Conservation (phyloP, 2,329 filamentous ascomycete species). For the Akanthomyces muscarius region DNA sequence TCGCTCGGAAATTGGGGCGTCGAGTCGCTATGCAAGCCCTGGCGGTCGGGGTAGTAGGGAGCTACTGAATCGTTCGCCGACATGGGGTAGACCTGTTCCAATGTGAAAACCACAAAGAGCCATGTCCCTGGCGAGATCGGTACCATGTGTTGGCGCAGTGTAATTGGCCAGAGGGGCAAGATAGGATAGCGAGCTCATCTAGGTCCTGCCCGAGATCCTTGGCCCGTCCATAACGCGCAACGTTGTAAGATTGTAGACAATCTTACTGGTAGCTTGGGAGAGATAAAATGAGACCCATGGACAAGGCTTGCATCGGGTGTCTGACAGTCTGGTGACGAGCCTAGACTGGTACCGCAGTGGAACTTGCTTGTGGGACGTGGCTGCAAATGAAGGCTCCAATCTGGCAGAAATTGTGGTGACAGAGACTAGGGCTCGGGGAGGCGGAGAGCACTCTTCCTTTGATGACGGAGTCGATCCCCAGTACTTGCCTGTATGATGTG, state of each 20-base stretch:
- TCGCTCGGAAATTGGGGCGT: neutral
- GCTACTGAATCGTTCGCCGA: neutral
- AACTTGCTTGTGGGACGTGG: constrained; percentile 6
- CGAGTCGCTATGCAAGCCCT: neutral
- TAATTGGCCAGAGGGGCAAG: neutral
- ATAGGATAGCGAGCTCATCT: neutral
- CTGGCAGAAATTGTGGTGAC: constrained; percentile 15
- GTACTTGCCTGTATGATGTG: neutral
- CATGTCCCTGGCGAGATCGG: neutral
- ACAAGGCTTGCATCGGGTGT: neutral
- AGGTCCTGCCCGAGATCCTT: neutral
- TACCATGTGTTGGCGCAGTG: neutral
- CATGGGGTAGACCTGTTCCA: neutral
- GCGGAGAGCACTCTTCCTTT: neutral
- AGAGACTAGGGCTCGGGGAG: neutral
- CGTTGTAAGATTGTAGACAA: neutral
- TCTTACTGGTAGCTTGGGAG: neutral
- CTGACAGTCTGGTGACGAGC: neutral
- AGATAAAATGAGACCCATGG: constrained; percentile 6
- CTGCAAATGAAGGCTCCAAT: neutral
- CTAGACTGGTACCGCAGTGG: neutral
- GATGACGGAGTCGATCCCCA: constrained; percentile 10
- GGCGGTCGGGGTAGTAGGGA: neutral
- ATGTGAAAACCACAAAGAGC: neutral
- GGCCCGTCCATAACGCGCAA: neutral